Evolutionary conservation across 139 green algal species (phyloP).

Genomic region (Chlamydomonas sp.): DNA sequence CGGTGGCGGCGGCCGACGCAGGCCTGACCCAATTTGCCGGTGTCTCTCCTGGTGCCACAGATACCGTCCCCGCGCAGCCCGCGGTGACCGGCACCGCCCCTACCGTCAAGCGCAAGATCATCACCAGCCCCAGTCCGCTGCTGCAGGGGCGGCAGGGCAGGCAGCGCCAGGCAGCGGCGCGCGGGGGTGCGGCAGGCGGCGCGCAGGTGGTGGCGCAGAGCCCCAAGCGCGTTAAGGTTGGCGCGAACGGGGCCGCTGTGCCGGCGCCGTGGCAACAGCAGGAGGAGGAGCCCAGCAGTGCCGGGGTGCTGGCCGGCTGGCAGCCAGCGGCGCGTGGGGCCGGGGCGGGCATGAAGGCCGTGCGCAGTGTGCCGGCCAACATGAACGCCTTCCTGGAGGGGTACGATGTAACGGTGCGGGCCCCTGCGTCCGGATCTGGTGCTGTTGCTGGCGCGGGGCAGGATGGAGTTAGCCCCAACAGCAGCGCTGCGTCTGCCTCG

Average conservation of each 20-base stretch:
- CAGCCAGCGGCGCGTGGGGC: background rate
- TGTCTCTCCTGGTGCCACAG: background rate
- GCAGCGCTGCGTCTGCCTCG: background rate
- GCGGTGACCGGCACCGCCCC: background rate
- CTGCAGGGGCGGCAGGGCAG: slow-evolving; percentile 1
- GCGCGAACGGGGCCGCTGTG: background rate
- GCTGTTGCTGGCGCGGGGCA: no score
- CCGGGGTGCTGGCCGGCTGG: slow-evolving; percentile 20
- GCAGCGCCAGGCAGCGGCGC: background rate
- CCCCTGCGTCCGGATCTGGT: background rate
- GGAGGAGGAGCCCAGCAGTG: background rate
- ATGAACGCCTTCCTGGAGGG: slow-evolving; percentile 30
- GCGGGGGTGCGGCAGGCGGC: no score
- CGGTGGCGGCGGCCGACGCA: no score
- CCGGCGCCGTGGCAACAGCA: background rate
- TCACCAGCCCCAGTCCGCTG: slow-evolving; percentile 28
- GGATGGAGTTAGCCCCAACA: background rate
- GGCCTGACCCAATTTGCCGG: no score
- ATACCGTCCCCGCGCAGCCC: background rate
- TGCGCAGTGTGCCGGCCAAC: slow-evolving; percentile 28
- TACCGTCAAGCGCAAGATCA: slow-evolving; percentile 38
- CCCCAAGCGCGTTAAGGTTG: slow-evolving; percentile 26
- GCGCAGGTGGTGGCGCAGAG: background rate
- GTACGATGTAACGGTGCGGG: slow-evolving; percentile 10
- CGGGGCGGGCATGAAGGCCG: slow-evolving; percentile 18